phyloP scores from a whole-genome alignment of 257 asterid species.

The Verbena officinalis region DNA sequence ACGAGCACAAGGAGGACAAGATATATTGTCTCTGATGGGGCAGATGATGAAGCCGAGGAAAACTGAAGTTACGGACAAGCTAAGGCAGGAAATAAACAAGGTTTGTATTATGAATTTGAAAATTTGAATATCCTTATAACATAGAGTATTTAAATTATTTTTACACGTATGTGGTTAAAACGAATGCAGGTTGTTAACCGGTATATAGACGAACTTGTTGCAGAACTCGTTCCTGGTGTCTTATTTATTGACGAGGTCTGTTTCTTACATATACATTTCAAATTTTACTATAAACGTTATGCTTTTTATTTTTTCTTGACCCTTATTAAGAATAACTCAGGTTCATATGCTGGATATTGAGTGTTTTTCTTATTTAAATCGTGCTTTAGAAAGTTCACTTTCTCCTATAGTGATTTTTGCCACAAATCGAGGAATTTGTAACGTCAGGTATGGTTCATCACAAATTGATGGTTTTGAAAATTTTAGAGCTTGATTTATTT shows the following conservation, averaged over 20 bases:
- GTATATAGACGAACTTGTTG: conserved; percentile 91
- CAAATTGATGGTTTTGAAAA: not conserved
- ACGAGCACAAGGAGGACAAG: conserved; percentile 99
- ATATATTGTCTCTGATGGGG: conserved; percentile 94
- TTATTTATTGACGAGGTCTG: conserved; percentile 88
- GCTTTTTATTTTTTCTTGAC: not conserved
- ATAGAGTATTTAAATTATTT: not conserved
- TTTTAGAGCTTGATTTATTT: not conserved
- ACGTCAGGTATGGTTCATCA: conserved; percentile 84
- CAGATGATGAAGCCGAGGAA: conserved; percentile 98
- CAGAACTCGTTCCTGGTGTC: conserved; percentile 97
- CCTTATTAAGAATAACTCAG: conserved; percentile 39
- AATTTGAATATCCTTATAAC: conserved; percentile 8
- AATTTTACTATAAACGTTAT: conserved; percentile 2
- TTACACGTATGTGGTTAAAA: conserved; percentile 9
- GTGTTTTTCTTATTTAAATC: conserved; percentile 87
- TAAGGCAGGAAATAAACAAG: conserved; percentile 93
- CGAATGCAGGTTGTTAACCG: conserved; percentile 80
- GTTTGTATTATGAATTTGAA: conserved; percentile 36
- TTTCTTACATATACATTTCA: conserved; percentile 2
- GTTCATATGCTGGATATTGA: conserved; percentile 98
- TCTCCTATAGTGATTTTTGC: conserved; percentile 96
- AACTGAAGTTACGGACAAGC: conserved; percentile 96
- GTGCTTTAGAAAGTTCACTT: conserved; percentile 85
- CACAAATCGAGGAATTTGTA: conserved; percentile 89